Evolutionary conservation across 148 eudicot species (phyloP), one percentile per base, ranked within the genome.

Genomic region (Drosera capensis): DNA sequence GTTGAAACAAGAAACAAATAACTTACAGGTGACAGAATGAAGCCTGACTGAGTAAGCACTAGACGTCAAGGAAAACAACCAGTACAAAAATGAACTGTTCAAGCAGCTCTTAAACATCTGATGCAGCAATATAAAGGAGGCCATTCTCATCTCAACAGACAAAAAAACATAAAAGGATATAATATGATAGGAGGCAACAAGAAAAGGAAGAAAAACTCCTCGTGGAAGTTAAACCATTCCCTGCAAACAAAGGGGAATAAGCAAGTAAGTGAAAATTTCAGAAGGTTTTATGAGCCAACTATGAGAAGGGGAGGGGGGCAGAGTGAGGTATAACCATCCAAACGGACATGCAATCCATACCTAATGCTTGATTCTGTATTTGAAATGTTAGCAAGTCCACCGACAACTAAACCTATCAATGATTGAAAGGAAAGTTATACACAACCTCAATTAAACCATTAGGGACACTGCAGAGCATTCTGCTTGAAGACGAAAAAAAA

Each of bases 191-290:
- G 99, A 25, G 95, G 99, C 45, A 90, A 52, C 77, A 90, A 54
- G 60, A 90, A 90, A 41, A 90, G 83, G 74, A 90, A 90, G 80
- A 90, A 90, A 55, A 90, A 90, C 72, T 90, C 99, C 55, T 90
- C 99, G 36, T 90, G 99, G 64, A 90, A 90, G 75, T 90, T 90
- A 62, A 90, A 85, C 99, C 99, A 90, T 12, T 75, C 49, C 95
- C 99, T 90, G 73, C 56, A 5, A 28, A 28, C 4, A 28, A 28
- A 34, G 14, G 9, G 55, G 47, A 50, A 24, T 14, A 47, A 47
- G 28, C 18, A 35, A 54, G n/a, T n/a, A n/a, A n/a, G n/a, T n/a
- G n/a, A n/a, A n/a, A n/a, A n/a, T n/a, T n/a, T n/a, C n/a, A 23
- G 24, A 17, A 28, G 31, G 31, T 28, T 9, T 28, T 28, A 9